Evolutionary conservation across 495 filamentous ascomycete genomes (phyloP).

Genomic region (Hyaloscypha variabilis): DNA sequence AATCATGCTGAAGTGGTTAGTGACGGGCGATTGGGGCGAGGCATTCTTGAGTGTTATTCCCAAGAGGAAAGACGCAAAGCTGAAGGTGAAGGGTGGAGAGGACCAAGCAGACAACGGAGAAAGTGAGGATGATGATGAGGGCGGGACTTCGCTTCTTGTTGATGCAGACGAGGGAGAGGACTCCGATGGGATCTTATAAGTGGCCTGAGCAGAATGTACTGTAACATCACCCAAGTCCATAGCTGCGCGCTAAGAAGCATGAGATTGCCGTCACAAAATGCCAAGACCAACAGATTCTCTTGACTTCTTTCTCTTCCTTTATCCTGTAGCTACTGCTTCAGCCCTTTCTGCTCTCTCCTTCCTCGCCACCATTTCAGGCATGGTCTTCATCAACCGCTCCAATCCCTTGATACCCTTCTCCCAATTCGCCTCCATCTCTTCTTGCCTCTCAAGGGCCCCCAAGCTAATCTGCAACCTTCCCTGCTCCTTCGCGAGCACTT

Average conservation of each 20-base stretch:
- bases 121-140: conserved; percentile 2
- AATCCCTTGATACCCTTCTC: conserved; percentile 53
- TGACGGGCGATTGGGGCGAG: conserved; percentile 83
- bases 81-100: conserved; percentile 30
- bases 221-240: too few relatives aligned
- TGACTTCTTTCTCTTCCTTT: not conserved
- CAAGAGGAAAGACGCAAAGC: conserved; percentile 76
- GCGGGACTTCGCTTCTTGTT: not conserved
- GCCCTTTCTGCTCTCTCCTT: conserved; percentile 76
- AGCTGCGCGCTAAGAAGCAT: not conserved
- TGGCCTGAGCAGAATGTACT: too few relatives aligned
- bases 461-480: conserved; percentile 12
- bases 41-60: conserved; percentile 89
- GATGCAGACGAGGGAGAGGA: not conserved
- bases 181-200: too few relatives aligned
- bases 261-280: not conserved
- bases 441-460: conserved; percentile 46
- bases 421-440: conserved; percentile 52
- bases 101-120: conserved; percentile 13
- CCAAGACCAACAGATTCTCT: not conserved
- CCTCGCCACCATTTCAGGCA: conserved; percentile 73
- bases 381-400: conserved; percentile 55
- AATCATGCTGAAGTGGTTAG: conserved; percentile 93
- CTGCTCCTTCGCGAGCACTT: conserved; percentile 25
- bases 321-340: conserved; percentile 44